Evolutionary conservation across 768 basidiomycete genomes (phyloP), one percentile per base, ranked within the genome.

Genomic region (Amanita subjunquillea): DNA sequence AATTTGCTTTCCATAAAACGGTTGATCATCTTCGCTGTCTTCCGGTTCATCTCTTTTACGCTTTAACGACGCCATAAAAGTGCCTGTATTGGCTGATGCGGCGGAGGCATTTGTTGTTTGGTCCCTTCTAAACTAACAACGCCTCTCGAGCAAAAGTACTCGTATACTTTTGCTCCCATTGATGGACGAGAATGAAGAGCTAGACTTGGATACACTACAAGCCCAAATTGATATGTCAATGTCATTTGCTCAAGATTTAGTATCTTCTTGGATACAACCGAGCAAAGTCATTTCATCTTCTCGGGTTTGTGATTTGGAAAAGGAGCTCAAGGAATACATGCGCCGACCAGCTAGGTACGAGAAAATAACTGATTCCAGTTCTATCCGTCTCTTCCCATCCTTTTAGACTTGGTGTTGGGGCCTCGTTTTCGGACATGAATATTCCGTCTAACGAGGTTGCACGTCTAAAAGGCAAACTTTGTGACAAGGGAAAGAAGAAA

Each of bases 211-310:
- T 60, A 70, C 77, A 32, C 70, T 91, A 38, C 88, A 90, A 64
- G 87, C 87, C n/a, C 85, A 85, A 67, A 81, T 90, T 49, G 85
- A 91, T 65, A 69, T 87, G 60, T 81, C 87, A 20, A 80, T 90
- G 79, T 82, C 87, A 4, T 79, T 82, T 65, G 80, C 83, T 1
- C 78, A 89, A 57, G 73, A 79, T 62, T 73, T 90, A 59, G 79
- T 87, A 41, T 74, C 84, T 20, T 85, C 88, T 51, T 91, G 88
- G 88, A 72, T 91, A 58, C 79, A 80, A 58, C 77, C 83, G 30
- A 67, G 63, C n/a, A 70, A 68, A 51, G 62, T 72, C 41, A 62
- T 71, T 25, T 67, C 62, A 53, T 67, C 61, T 56, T 66, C 69
- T 20, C 57, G 60, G 27, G 66, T 60, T 42, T 65, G 63, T 17